Evolutionary conservation across 2,329 filamentous ascomycete genomes (phyloP).

Genomic region (Sclerotinia spermophila): DNA sequence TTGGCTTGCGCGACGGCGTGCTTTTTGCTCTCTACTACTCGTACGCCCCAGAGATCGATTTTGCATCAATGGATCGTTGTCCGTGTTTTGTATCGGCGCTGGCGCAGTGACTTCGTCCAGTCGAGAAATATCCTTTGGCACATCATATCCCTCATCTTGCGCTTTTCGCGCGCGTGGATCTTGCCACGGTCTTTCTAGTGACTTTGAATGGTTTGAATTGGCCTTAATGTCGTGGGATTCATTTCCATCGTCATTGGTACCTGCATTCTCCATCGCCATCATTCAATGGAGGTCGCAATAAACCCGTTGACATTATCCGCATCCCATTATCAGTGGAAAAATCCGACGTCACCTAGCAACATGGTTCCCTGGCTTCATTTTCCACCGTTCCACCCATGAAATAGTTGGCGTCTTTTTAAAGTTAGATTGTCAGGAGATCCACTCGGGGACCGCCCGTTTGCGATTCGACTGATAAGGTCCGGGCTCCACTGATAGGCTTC

Average conservation of each 20-base stretch:
- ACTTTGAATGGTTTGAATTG: background rate
- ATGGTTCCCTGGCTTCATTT: background rate
- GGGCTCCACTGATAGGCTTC: constrained; percentile 3
- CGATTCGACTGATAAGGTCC: constrained; percentile 16
- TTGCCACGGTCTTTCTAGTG: background rate
- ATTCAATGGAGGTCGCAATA: background rate
- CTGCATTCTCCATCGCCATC: constrained; percentile 18
- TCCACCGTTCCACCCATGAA: background rate
- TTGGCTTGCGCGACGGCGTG: constrained; percentile 4
- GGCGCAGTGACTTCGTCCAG: constrained; percentile 44
- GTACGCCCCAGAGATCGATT: constrained; percentile 39
- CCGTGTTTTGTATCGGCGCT: constrained; percentile 44
- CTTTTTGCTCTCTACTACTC: background rate
- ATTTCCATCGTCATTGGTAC: background rate
- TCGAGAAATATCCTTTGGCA: constrained; percentile 41
- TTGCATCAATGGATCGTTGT: constrained; percentile 37
- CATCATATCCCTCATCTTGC: constrained; percentile 34
- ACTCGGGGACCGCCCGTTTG: constrained; percentile 6
- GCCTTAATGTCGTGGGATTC: background rate
- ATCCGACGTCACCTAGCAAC: background rate
- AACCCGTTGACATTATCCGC: background rate
- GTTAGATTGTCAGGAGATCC: background rate
- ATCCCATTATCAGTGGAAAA: background rate
- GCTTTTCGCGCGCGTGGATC: background rate
- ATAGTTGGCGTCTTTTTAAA: constrained; percentile 12